These are phyloP conservation scores for Candida mesenterica DNA, from an alignment of 1,139 yeast genomes.

Conservation along the genomic window DNA sequence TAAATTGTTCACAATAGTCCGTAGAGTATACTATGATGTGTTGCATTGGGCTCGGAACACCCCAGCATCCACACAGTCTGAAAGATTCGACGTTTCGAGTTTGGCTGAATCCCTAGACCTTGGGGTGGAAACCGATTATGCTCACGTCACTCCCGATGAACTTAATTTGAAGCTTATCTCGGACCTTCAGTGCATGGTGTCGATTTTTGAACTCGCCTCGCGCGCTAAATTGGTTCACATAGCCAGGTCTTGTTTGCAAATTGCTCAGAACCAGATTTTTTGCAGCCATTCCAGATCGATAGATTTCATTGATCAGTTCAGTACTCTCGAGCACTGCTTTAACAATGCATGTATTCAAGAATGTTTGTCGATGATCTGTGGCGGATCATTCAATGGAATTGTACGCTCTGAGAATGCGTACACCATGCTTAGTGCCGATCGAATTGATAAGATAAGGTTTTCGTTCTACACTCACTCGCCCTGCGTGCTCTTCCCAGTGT, in stretches of 20 bases:
- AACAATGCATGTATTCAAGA: not conserved
- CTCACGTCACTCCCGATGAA: not conserved
- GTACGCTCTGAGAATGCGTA: not conserved
- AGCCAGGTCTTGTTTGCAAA: not conserved
- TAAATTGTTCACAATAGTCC: not conserved
- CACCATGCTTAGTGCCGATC: constrained; percentile 4
- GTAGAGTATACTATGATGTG: not conserved
- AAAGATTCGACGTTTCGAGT: no score
- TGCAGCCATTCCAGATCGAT: not conserved
- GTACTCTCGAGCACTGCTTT: constrained; percentile 1
- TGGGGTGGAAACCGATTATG: not conserved
- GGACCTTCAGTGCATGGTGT: not conserved
- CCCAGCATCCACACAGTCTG: no score
- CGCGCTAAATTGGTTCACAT: not conserved
- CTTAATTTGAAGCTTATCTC: not conserved
- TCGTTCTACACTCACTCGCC: constrained; percentile 9
- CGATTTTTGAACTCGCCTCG: not conserved
- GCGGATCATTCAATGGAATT: not conserved
- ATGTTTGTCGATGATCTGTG: not conserved
- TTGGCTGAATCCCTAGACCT: no score
- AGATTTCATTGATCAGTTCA: constrained; percentile 1
- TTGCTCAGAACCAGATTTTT: not conserved
- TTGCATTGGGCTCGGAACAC: not conserved
- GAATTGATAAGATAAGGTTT: constrained; percentile 3
- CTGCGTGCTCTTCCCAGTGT: constrained; percentile 5